Conservation (phyloP, 306 rosid species). For the Lablab purpureus region DNA sequence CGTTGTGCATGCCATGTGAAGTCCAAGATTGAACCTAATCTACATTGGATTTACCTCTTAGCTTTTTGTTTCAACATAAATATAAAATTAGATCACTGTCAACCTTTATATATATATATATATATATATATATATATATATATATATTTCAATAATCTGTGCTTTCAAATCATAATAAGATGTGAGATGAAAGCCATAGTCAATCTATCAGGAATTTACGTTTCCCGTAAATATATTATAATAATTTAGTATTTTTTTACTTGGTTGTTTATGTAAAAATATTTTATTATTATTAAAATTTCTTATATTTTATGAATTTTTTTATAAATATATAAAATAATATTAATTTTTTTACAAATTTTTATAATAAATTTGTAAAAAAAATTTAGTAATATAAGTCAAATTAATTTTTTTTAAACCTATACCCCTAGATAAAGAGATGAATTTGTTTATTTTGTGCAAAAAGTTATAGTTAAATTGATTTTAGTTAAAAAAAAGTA, state of each 20-base stretch:
- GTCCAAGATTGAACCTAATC: conserved; percentile 43
- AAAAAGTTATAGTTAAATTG: too few species aligned
- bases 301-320: background rate
- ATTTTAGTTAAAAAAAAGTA: too few species aligned
- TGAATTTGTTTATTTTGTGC: too few species aligned
- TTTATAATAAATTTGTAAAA: too few species aligned
- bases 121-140: too few species aligned
- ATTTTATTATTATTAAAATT: background rate
- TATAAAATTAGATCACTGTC: conserved; percentile 17
- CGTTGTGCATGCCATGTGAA: conserved; percentile 54
- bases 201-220: background rate
- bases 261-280: background rate
- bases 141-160: too few species aligned
- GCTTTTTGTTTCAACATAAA: conserved; percentile 26
- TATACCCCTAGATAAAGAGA: too few species aligned
- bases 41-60: conserved; percentile 40
- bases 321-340: too few species aligned
- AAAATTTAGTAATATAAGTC: too few species aligned
- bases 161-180: background rate
- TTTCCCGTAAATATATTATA: background rate
- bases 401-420: too few species aligned
- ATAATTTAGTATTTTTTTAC: background rate
- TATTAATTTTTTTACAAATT: too few species aligned
- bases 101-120: too few species aligned
- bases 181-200: background rate